These are phyloP conservation scores for Fusarium sororula DNA, from an alignment of 2,329 filamentous ascomycete species.

Conservation along the genomic window DNA sequence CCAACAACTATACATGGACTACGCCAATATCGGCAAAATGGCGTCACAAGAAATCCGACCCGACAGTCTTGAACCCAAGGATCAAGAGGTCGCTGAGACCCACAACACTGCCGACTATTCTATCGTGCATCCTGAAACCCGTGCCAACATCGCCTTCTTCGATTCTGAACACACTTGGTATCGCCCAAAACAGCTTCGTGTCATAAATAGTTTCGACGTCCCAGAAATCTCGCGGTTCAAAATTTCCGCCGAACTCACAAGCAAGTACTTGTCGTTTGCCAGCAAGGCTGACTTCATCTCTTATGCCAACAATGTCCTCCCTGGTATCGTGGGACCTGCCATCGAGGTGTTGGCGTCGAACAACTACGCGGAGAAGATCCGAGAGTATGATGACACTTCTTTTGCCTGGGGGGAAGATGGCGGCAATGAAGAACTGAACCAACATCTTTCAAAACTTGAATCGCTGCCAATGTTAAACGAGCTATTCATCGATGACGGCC, in stretches of 20 bases:
- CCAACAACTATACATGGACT: fast-evolving
- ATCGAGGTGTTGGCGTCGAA: background rate
- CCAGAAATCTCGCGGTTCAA: fast-evolving
- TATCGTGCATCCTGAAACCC: background rate
- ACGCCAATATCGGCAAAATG: background rate
- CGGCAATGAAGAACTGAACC: background rate
- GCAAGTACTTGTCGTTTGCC: background rate
- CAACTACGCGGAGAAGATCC: fast-evolving
- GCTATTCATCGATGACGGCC: too few species aligned
- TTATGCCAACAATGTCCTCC: background rate
- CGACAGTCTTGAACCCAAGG: background rate
- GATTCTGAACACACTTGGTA: fast-evolving
- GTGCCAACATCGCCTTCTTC: background rate
- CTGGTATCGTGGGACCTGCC: background rate
- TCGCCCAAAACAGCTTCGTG: background rate
- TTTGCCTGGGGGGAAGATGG: background rate
- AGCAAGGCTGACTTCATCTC: background rate
- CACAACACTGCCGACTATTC: background rate
- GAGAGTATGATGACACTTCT: background rate
- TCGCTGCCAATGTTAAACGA: too few species aligned
- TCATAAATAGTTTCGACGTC: background rate
- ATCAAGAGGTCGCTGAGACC: background rate
- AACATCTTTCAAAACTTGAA: background rate
- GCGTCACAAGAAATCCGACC: fast-evolving
- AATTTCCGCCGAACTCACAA: fast-evolving